A percentile compares a stretch with the other conserved stretches of the same genome.
phyloP scores from a whole-genome alignment of 2,329 filamentous ascomycete genomes.

The Aspergillus aculeatus region DNA sequence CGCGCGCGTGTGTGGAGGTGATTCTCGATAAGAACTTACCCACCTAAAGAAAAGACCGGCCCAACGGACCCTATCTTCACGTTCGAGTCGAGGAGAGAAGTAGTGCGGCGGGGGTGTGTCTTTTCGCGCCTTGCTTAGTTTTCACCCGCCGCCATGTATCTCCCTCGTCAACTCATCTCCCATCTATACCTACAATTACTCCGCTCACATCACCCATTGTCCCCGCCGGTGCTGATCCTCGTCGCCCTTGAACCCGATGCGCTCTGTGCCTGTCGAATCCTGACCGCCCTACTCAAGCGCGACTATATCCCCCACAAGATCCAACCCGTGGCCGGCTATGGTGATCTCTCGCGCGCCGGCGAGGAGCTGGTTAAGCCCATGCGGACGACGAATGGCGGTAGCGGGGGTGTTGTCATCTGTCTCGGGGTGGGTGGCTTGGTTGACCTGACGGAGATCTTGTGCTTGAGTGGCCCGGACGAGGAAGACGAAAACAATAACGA shows the following conservation, averaged over 20 bases:
- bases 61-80: neutral
- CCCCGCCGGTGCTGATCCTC: constrained; percentile 85
- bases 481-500: constrained; percentile 41
- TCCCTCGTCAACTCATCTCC: constrained; percentile 83
- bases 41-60: too few relatives aligned
- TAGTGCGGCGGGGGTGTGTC: neutral
- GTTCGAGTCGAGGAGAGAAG: neutral
- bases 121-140: neutral
- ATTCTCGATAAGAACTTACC: too few relatives aligned
- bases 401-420: constrained; percentile 85
- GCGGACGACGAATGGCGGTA: constrained; percentile 80
- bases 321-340: constrained; percentile 89
- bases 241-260: constrained; percentile 93
- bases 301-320: constrained; percentile 99
- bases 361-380: constrained; percentile 77
- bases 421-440: constrained; percentile 90
- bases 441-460: constrained; percentile 77
- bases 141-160: constrained; percentile 71
- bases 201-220: constrained; percentile 81
- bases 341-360: constrained; percentile 77
- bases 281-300: constrained; percentile 89
- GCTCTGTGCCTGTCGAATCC: constrained; percentile 90
- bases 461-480: constrained; percentile 66
- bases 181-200: constrained; percentile 90
- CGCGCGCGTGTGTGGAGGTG: too few relatives aligned